These are phyloP conservation scores for Beauveria bassiana DNA, from an alignment of 2,329 filamentous ascomycete species.

Conservation along the genomic window DNA sequence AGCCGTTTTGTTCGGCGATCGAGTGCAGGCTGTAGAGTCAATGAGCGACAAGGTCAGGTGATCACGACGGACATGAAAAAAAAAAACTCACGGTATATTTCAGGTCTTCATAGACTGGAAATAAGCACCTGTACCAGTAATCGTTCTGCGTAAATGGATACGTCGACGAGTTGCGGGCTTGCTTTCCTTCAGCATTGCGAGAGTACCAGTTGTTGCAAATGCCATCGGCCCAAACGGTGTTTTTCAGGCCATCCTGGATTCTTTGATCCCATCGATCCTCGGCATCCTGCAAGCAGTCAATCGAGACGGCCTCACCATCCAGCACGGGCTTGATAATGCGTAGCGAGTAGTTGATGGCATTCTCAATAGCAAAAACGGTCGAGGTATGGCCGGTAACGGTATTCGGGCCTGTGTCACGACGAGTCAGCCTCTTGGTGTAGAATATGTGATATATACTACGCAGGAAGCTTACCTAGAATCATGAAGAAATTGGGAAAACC, in stretches of 20 bases:
- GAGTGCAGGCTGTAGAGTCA: background rate
- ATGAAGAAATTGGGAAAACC: conserved; percentile 61
- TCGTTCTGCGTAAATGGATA: conserved; percentile 29
- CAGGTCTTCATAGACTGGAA: conserved; percentile 27
- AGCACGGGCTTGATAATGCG: conserved; percentile 47
- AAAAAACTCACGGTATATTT: conserved; percentile 23
- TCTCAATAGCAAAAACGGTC: conserved; percentile 53
- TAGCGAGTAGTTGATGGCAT: conserved; percentile 51
- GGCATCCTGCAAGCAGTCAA: conserved; percentile 26
- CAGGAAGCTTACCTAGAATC: conserved; percentile 35
- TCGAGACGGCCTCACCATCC: conserved; percentile 22
- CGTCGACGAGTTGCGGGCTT: conserved; percentile 25
- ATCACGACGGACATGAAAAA: background rate
- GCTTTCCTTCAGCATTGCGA: conserved; percentile 17
- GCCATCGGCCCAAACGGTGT: conserved; percentile 26
- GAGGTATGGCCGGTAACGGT: conserved; percentile 54
- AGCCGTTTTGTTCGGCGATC: background rate
- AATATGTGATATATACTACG: no score
- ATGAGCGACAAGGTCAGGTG: background rate
- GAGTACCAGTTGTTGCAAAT: conserved; percentile 32
- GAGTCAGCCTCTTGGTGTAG: background rate
- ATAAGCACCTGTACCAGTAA: conserved; percentile 30
- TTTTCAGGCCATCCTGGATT: conserved; percentile 24
- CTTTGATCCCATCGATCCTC: conserved; percentile 25
- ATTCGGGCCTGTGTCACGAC: conserved; percentile 41